These are phyloP conservation scores for Aspergillus viridinutans DNA, from an alignment of 2,329 filamentous ascomycete genomes.

Conservation along the genomic window DNA sequence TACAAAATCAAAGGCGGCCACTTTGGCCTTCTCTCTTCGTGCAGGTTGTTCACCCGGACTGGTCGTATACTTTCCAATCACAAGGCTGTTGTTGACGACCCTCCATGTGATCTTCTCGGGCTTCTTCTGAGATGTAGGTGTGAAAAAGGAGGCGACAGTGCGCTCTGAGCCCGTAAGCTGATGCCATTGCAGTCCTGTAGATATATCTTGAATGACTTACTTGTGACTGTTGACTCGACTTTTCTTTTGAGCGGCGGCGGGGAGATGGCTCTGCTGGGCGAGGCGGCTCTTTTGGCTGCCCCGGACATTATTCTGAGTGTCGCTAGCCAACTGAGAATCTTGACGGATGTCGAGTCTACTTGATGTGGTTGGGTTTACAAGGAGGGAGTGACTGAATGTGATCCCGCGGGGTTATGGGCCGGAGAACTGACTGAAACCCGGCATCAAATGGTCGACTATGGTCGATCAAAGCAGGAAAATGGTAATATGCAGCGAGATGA, in stretches of 20 bases:
- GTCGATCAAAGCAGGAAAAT: background rate
- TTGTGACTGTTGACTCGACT: constrained; percentile 52
- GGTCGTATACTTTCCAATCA: constrained; percentile 68
- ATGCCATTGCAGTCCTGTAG: background rate
- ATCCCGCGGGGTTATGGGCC: background rate
- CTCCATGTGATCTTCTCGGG: constrained; percentile 71
- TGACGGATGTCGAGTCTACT: background rate
- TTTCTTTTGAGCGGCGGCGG: constrained; percentile 56
- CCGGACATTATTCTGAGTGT: constrained; percentile 24
- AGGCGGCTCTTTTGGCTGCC: constrained; percentile 33
- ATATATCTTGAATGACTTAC: constrained; percentile 29
- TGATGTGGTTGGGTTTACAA: background rate
- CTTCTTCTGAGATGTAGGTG: constrained; percentile 75
- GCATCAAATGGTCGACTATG: background rate
- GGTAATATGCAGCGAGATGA: background rate
- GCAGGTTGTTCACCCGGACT: constrained; percentile 15
- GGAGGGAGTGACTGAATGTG: background rate
- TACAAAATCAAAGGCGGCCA: constrained; percentile 48
- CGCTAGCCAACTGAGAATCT: constrained; percentile 5
- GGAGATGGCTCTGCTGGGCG: constrained; percentile 45
- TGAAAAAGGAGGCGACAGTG: constrained; percentile 82
- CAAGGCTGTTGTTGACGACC: constrained; percentile 62
- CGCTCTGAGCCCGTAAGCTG: constrained; percentile 22
- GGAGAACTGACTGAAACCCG: background rate
- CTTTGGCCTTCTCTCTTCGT: constrained; percentile 20